Evolutionary conservation across 2,329 filamentous ascomycete genomes (phyloP).

Genomic region (Corniculantispora saksenae): DNA sequence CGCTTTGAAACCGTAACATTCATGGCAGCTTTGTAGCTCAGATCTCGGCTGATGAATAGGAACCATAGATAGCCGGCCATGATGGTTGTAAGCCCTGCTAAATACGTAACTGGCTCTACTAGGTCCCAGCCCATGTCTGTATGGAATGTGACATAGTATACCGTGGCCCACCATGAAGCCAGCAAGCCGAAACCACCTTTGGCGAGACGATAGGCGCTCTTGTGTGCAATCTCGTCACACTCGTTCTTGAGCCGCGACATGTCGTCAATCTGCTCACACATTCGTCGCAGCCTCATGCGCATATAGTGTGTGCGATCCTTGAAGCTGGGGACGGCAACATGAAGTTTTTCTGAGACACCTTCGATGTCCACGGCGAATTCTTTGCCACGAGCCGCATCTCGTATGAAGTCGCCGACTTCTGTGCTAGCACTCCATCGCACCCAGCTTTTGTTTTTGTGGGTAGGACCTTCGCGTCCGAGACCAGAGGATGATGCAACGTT

Average conservation of each 20-base stretch:
- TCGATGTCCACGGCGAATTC: constrained; percentile 86
- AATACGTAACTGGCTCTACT: constrained; percentile 88
- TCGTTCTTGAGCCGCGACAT: constrained; percentile 76
- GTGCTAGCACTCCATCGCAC: constrained; percentile 87
- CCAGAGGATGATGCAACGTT: constrained; percentile 72
- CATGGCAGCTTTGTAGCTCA: constrained; percentile 82
- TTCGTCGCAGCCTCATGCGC: constrained; percentile 72
- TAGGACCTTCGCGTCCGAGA: constrained; percentile 61
- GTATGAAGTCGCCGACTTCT: constrained; percentile 91
- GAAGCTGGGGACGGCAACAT: constrained; percentile 83
- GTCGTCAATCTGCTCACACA: constrained; percentile 65
- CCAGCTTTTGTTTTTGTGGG: constrained; percentile 54
- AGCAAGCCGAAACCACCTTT: constrained; percentile 76
- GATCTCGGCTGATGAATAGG: constrained; percentile 85
- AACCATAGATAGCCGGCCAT: constrained; percentile 95
- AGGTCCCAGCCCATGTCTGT: constrained; percentile 87
- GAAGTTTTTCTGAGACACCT: constrained; percentile 64
- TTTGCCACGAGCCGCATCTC: constrained; percentile 79
- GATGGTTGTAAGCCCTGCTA: constrained; percentile 81
- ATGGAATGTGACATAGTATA: constrained; percentile 71
- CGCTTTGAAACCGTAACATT: constrained; percentile 81
- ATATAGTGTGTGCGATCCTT: constrained; percentile 88
- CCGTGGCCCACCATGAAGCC: constrained; percentile 76
- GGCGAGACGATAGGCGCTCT: constrained; percentile 75
- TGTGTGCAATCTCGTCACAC: constrained; percentile 77